These are phyloP conservation scores for Patellaria atrata DNA, from an alignment of 495 filamentous ascomycete genomes.

Conservation along the genomic window DNA sequence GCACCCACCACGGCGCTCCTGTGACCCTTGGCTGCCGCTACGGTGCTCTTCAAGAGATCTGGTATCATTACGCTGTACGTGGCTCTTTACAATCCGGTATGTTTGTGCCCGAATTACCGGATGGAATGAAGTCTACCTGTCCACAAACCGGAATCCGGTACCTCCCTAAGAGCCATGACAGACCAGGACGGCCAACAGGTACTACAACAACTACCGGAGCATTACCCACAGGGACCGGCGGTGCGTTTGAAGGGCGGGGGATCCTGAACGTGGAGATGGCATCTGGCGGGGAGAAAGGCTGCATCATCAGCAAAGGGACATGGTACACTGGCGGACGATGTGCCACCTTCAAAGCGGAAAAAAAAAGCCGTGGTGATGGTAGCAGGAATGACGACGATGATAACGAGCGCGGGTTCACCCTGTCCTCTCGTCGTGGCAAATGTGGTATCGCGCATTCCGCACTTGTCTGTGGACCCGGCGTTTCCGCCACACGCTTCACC, in stretches of 20 bases:
- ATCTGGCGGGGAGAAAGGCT: conserved; percentile 40
- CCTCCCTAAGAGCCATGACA: conserved; percentile 50
- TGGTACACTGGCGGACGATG: conserved; percentile 60
- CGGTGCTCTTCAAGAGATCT: conserved; percentile 55
- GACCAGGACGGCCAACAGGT: conserved; percentile 2
- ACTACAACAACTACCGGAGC: conserved; percentile 21
- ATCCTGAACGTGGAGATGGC: conserved; percentile 41
- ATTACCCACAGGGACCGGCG: conserved; percentile 25
- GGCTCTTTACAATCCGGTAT: conserved; percentile 62
- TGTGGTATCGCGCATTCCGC: conserved; percentile 22
- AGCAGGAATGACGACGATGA: background rate
- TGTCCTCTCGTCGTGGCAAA: conserved; percentile 22
- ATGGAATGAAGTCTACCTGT: conserved; percentile 50
- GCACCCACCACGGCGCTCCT: conserved; percentile 38
- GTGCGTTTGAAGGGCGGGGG: conserved; percentile 41
- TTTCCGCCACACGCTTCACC: conserved; percentile 19
- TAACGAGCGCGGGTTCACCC: conserved; percentile 19
- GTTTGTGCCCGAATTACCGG: conserved; percentile 51
- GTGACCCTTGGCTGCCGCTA: conserved; percentile 57
- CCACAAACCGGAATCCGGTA: conserved; percentile 48
- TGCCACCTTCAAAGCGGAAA: conserved; percentile 44
- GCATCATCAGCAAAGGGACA: conserved; percentile 51
- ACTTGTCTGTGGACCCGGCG: conserved; percentile 19
- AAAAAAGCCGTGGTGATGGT: conserved; percentile 1
- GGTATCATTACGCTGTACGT: conserved; percentile 72